Evolutionary conservation across 345 rosid genomes (phyloP).

Genomic region (Punica granatum): DNA sequence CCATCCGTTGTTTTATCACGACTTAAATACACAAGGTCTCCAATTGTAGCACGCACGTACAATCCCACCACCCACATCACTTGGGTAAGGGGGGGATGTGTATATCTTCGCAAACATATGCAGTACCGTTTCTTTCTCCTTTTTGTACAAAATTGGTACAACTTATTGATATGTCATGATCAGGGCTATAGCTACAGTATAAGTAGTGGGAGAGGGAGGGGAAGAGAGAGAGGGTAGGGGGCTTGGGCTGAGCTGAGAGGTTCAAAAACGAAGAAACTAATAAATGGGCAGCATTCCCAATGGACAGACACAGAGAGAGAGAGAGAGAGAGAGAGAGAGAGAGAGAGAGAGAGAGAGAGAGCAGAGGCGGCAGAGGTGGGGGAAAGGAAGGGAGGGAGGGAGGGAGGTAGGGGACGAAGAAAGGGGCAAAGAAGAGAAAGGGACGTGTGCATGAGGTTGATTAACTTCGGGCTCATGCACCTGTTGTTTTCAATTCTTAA

Average conservation of each 20-base stretch:
- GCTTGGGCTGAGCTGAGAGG: not conserved
- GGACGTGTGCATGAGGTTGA: conserved; percentile 91
- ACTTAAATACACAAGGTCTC: not conserved
- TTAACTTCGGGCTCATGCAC: conserved; percentile 71
- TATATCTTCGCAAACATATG: not conserved
- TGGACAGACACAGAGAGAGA: conserved; percentile 21
- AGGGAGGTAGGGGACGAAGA: conserved; percentile 80
- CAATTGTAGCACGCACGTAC: not conserved
- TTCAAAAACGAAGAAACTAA: not conserved
- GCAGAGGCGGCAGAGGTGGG: conserved; percentile 62
- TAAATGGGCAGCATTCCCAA: not conserved
- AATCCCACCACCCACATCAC: conserved; percentile 3
- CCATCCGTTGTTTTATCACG: not conserved
- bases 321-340: conserved; percentile 80
- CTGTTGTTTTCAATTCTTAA: conserved; percentile 64
- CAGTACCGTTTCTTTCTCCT: conserved; percentile 3
- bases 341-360: conserved; percentile 15
- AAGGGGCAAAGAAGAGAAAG: conserved; percentile 33
- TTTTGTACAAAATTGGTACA: not conserved
- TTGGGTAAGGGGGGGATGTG: not conserved
- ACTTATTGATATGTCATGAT: not conserved
- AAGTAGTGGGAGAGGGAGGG: not conserved
- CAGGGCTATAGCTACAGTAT: not conserved
- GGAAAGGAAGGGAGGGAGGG: conserved; percentile 66
- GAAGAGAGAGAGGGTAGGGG: not conserved